These are phyloP conservation scores for Penicillium aurantiogriseum DNA, from an alignment of 2,329 filamentous ascomycete genomes.

Conservation along the genomic window DNA sequence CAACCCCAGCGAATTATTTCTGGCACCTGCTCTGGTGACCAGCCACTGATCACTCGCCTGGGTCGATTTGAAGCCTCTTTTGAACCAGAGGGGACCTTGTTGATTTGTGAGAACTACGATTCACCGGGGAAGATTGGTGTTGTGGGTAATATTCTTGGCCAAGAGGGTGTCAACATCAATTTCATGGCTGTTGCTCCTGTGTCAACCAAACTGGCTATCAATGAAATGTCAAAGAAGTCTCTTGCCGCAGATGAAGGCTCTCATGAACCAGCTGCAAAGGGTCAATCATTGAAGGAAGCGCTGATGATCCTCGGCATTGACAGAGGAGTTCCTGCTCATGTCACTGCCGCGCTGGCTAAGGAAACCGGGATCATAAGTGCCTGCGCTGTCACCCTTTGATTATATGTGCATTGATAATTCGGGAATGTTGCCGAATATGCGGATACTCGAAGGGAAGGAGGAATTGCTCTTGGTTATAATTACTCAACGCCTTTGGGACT, in stretches of 20 bases:
- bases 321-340: slow-evolving; percentile 59
- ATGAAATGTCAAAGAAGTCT: not conserved
- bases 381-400: slow-evolving; percentile 48
- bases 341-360: slow-evolving; percentile 50
- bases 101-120: slow-evolving; percentile 81
- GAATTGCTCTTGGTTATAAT: not conserved
- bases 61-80: slow-evolving; percentile 74
- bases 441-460: not conserved
- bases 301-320: slow-evolving; percentile 80
- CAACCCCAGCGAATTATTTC: slow-evolving; percentile 53
- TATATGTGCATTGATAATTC: not conserved
- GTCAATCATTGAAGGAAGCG: slow-evolving; percentile 57
- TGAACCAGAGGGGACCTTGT: slow-evolving; percentile 67
- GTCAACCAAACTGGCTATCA: slow-evolving; percentile 19
- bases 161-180: slow-evolving; percentile 71
- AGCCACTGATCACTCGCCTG: slow-evolving; percentile 66
- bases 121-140: slow-evolving; percentile 78
- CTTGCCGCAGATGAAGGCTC: slow-evolving; percentile 1
- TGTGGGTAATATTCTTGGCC: slow-evolving; percentile 69
- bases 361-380: slow-evolving; percentile 55
- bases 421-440: not conserved
- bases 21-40: slow-evolving; percentile 39
- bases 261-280: not conserved
- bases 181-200: slow-evolving; percentile 71
- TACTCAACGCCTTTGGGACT: slow-evolving; percentile 6